Evolutionary conservation across 2,329 filamentous ascomycete species (phyloP).

Genomic region (Aspergillus fumigatiaffinis): DNA sequence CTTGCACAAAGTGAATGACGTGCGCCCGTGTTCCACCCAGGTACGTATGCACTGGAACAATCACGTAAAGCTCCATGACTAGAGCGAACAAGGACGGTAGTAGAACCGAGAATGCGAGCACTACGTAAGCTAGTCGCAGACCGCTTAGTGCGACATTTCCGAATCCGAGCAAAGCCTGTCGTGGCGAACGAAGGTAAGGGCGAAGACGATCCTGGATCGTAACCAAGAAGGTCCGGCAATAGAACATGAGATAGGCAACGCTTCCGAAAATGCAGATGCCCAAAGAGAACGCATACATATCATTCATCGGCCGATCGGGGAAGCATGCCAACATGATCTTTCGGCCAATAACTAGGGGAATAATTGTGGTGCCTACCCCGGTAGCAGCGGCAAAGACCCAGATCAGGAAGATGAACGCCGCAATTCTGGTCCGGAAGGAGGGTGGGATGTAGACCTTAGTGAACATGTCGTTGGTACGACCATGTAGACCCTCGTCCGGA

Average conservation of each 20-base stretch:
- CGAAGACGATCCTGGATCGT: slow-evolving; percentile 21
- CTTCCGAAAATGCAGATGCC: slow-evolving; percentile 78
- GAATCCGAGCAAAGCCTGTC: slow-evolving; percentile 22
- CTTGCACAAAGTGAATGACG: slow-evolving; percentile 76
- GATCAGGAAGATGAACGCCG: slow-evolving; percentile 80
- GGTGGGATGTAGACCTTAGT: slow-evolving; percentile 78
- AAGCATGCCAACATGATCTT: slow-evolving; percentile 70
- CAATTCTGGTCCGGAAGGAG: slow-evolving; percentile 73
- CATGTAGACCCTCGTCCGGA: slow-evolving; percentile 55
- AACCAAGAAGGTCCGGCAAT: slow-evolving; percentile 32
- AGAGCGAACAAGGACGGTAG: slow-evolving; percentile 77
- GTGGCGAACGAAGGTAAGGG: slow-evolving; percentile 28
- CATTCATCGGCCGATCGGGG: slow-evolving; percentile 73
- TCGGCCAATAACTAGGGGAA: slow-evolving; percentile 82
- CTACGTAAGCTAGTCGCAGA: slow-evolving; percentile 67
- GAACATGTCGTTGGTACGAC: slow-evolving; percentile 59
- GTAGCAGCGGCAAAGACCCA: slow-evolving; percentile 91
- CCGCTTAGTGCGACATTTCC: slow-evolving; percentile 27
- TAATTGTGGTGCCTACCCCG: slow-evolving; percentile 77
- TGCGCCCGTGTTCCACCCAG: slow-evolving; percentile 42
- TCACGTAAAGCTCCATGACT: slow-evolving; percentile 80
- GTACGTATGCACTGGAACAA: slow-evolving; percentile 82
- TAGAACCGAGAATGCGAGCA: slow-evolving; percentile 68
- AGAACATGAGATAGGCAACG: slow-evolving; percentile 58
- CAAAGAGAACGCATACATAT: slow-evolving; percentile 92